These are phyloP conservation scores for Colletotrichum nymphaeae DNA, from an alignment of 2,329 filamentous ascomycete species.

Conservation along the genomic window DNA sequence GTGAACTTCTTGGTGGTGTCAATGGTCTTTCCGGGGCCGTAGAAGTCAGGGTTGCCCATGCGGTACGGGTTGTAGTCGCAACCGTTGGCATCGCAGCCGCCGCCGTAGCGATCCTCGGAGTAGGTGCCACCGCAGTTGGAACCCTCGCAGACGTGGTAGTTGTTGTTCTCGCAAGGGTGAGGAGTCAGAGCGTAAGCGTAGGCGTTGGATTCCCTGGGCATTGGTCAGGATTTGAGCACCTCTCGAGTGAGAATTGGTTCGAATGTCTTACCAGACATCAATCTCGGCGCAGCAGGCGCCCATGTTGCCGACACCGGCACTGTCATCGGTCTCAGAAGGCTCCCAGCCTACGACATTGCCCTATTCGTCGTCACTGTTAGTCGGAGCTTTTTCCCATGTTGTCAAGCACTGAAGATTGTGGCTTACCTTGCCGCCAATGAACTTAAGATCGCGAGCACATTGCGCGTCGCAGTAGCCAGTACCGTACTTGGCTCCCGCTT, in stretches of 20 bases:
- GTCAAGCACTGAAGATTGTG: background rate
- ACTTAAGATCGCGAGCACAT: conserved; percentile 60
- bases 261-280: conserved; percentile 37
- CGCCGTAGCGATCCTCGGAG: conserved; percentile 62
- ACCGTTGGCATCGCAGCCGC: conserved; percentile 73
- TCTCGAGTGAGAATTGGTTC: background rate
- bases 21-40: conserved; percentile 66
- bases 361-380: conserved; percentile 2
- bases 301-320: conserved; percentile 38
- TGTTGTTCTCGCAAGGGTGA: conserved; percentile 38
- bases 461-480: conserved; percentile 66
- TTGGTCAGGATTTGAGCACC: conserved; percentile 31
- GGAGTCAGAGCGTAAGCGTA: conserved; percentile 41
- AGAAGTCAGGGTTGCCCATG: conserved; percentile 68
- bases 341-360: conserved; percentile 41
- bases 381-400: accelerated
- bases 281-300: conserved; percentile 42
- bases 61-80: conserved; percentile 76
- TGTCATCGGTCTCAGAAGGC: conserved; percentile 37
- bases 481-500: conserved; percentile 63
- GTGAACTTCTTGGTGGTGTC: conserved; percentile 68
- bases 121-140: conserved; percentile 60
- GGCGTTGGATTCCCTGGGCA: conserved; percentile 39
- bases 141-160: conserved; percentile 37
- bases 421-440: conserved; percentile 54